Evolutionary conservation across 371 early-diverging fungal species (phyloP), one percentile per base, ranked within the genome.

Genomic region (Rhizopus delemar): DNA sequence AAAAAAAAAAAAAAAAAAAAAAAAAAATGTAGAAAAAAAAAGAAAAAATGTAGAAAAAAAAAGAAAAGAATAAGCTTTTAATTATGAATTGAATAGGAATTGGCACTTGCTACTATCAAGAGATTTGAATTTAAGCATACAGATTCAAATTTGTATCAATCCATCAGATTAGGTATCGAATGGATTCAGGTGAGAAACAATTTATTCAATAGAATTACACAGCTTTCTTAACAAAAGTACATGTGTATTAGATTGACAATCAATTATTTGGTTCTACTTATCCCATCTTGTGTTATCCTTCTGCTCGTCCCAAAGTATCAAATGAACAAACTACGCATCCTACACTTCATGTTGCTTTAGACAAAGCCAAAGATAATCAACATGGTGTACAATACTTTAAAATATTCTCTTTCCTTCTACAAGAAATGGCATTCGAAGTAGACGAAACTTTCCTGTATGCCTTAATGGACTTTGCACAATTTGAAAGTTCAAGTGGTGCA

Each of bases 381-480:
- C 89, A 90, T 51, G 93, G 93, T 32, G 90, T 94, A n/a, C 78
- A 87, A 31, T 93, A 90, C 71, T 90, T 89, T 68, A 86, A 93
- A 58, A 83, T 87, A 59, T 92, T 91, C 41, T 87, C 89, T 0
- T 68, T 92, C 7, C 69, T 95, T 3, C 64, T 92, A 13, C 96
- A 95, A 68, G 96, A 95, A 69, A 73, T 95, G 61, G 89, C 93
- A 2, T 70, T 95, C 48, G 92, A 93, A 53, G 71, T 93, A 46
- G 95, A 95, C 59, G 93, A 93, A 62, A 90, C 89, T 59, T 88
- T 95, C 59, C 63, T 95, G 43, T 78, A 76, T 49, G 85, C 86
- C 4, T 59, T 94, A 11, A 51, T 92, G 22, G 90, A 92, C 58
- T 91, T 93, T 67, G 68, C 84, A 3, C 84, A 86, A 57, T 88